These are phyloP conservation scores for Vinca minor DNA, from an alignment of 257 asterid species.

Conservation along the genomic window DNA sequence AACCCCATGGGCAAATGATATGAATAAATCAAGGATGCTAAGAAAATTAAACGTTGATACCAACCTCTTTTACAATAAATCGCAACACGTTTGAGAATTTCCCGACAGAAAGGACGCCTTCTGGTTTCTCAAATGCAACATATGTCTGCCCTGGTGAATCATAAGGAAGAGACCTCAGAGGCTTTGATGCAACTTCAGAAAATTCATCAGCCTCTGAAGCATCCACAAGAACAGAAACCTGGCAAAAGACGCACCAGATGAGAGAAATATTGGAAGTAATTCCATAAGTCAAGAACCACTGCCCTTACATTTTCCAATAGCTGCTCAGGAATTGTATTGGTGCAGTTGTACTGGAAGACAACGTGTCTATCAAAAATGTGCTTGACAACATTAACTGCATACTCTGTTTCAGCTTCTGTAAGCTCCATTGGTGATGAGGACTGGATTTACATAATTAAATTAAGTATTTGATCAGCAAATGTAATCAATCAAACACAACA, in stretches of 20 bases:
- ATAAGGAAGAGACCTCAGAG: conserved; percentile 72
- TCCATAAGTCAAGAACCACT: background rate
- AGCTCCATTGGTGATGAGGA: conserved; percentile 98
- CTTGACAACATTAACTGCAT: conserved; percentile 92
- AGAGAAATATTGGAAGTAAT: conserved; percentile 10
- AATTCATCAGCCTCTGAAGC: conserved; percentile 96
- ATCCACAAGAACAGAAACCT: conserved; percentile 92
- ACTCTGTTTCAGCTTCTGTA: conserved; percentile 98
- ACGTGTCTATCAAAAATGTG: conserved; percentile 83
- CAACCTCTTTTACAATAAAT: conserved; percentile 92
- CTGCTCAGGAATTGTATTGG: conserved; percentile 91
- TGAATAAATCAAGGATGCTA: background rate
- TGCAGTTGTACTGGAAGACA: conserved; percentile 96
- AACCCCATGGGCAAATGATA: background rate
- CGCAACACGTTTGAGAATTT: conserved; percentile 77
- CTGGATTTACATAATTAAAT: conserved; percentile 34
- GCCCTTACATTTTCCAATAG: conserved; percentile 72
- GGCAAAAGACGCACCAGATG: conserved; percentile 20
- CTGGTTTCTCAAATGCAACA: conserved; percentile 94
- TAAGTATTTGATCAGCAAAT: conserved; percentile 16
- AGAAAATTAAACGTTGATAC: background rate
- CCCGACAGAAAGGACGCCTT: conserved; percentile 82
- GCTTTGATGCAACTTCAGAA: conserved; percentile 76
- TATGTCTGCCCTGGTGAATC: conserved; percentile 88
- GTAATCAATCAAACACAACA: conserved; percentile 8